Percentiles rank a stretch among this genome's conserved stretches.
phyloP scores from a whole-genome alignment of 176 grass and related monocot species.

The Bothriochloa decipiens region DNA sequence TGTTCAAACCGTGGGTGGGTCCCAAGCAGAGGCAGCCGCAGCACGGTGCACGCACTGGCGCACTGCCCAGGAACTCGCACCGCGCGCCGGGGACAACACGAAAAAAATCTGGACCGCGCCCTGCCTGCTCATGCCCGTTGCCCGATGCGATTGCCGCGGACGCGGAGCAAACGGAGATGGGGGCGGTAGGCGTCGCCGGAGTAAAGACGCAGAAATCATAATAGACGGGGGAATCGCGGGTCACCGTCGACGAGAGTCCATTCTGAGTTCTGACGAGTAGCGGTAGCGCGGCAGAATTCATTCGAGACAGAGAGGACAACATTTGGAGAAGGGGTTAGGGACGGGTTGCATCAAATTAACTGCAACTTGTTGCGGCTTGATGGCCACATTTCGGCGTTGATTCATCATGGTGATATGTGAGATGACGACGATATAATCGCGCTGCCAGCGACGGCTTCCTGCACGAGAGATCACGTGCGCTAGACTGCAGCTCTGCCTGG shows the following conservation, averaged over 20 bases:
- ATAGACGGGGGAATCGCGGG: neutral
- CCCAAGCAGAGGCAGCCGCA: neutral
- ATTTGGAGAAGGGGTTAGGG: neutral
- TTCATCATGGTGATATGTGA: neutral
- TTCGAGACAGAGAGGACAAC: too few species aligned
- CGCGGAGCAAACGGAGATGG: neutral
- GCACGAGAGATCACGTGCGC: neutral
- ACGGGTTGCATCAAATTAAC: neutral
- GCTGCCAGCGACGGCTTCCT: conserved; percentile 4
- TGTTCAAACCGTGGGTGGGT: conserved; percentile 36
- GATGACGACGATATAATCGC: neutral
- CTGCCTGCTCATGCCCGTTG: neutral
- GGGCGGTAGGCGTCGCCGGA: neutral
- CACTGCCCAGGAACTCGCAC: neutral
- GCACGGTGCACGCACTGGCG: neutral
- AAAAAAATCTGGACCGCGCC: neutral
- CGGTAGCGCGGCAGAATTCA: neutral
- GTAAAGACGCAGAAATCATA: neutral
- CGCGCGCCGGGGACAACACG: neutral
- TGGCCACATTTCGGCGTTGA: neutral
- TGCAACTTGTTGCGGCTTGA: neutral
- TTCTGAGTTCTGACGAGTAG: neutral
- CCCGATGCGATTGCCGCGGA: neutral
- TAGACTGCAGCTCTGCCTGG: neutral
- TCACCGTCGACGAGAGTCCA: neutral